Base-by-base conservation (phyloP, 441 rosid species). In the Erysimum cheiri region DNA sequence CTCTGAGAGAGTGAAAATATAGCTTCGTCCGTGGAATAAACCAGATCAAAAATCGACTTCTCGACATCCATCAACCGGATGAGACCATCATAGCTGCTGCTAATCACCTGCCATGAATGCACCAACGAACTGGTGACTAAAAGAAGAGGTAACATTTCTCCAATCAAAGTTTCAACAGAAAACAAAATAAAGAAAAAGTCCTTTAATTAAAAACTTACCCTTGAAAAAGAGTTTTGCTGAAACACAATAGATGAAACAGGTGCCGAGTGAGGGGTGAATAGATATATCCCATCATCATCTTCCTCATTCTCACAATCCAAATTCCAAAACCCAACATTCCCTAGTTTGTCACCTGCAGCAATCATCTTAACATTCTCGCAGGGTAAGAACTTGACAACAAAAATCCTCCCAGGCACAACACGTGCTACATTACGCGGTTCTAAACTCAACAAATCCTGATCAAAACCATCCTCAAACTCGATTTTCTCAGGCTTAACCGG, bases 291-390 rank as follows among this genome's bases (percentile, higher is more conserved):
- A 66, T 79, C 92, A 64, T 78, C 63, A 0, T 60, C 88, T 47
- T 69, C 80, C 17, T 79, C 83, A 35, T 55, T 73, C 39, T 75
- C 15, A 43, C 74, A 57, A 72, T 85, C 81, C 80, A 85, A 49
- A 78, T 89, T 86, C 98, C 97, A 91, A 74, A 88, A 91, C 9
- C 85, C 86, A 46, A 91, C 72, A 69, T 89, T 71, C 31, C 97
- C 98, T 50, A 26, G 44, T 69, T 85, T 85, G 65, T 80, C 87
- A 43, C 98, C 97, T 0, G 83, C 93, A 24, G 80, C 85, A 80
- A 91, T 48, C 82, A 93, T 81, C 60, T 83, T 91, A 73, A 80
- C 57, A 78, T 80, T 70, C 40, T 60, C 63, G 44, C 81, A 64
- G 52, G 96, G 98, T 53, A 85, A 79, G 64, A 89, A 89, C 69